Conservation (phyloP, 768 basidiomycete genomes). For the Lactifluus echinatus region DNA sequence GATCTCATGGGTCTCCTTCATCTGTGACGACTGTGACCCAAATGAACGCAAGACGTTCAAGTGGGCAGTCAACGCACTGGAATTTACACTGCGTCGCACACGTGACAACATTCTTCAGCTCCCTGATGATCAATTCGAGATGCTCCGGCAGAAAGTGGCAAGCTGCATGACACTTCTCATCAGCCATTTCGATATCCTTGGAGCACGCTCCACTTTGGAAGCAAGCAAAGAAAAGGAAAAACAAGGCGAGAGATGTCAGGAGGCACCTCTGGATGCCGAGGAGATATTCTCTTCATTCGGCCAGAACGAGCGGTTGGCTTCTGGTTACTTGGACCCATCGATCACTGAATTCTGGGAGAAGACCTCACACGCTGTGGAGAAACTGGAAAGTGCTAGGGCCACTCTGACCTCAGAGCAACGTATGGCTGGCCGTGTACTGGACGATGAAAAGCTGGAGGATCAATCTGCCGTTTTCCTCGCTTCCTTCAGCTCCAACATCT, state of each 20-base stretch:
- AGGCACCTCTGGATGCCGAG: conserved; percentile 38
- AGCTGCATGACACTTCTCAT: conserved; percentile 96
- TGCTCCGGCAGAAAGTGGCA: conserved; percentile 85
- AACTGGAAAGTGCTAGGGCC: conserved; percentile 59
- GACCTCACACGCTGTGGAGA: conserved; percentile 45
- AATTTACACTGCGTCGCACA: conserved; percentile 84
- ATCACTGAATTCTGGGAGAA: conserved; percentile 74
- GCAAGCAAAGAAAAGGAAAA: conserved; percentile 86
- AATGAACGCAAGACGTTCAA: conserved; percentile 93
- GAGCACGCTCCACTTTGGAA: conserved; percentile 81
- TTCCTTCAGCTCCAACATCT: conserved; percentile 90
- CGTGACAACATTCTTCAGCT: conserved; percentile 85
- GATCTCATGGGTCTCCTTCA: conserved; percentile 97
- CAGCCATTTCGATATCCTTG: conserved; percentile 95
- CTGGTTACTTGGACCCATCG: conserved; percentile 49
- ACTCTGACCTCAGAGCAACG: conserved; percentile 60
- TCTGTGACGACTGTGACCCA: conserved; percentile 96
- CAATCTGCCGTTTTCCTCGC: conserved; percentile 90
- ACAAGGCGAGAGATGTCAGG: conserved; percentile 53
- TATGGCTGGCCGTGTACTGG: conserved; percentile 83
- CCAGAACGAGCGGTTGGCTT: conserved; percentile 24
- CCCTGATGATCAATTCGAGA: conserved; percentile 80
- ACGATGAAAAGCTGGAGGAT: conserved; percentile 90
- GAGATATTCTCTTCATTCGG: conserved; percentile 34
- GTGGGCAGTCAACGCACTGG: conserved; percentile 95